Evolutionary conservation across 495 filamentous ascomycete species (phyloP).

Genomic region (Aspergillus sparsus): DNA sequence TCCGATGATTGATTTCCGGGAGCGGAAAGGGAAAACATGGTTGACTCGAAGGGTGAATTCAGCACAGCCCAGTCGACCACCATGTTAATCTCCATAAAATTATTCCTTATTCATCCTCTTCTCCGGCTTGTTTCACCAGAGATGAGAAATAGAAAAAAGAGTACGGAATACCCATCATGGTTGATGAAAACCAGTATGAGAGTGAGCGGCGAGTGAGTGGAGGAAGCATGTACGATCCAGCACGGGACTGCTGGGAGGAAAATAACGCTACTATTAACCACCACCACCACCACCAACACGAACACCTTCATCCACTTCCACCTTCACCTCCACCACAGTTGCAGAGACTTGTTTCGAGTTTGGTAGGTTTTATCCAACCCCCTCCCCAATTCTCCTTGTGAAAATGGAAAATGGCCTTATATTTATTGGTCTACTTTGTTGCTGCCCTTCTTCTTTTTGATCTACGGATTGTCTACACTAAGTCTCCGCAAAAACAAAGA

Average conservation of each 20-base stretch:
- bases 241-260: slow-evolving; percentile 39
- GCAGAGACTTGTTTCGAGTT: slow-evolving; percentile 7
- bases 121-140: background rate
- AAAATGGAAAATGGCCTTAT: background rate
- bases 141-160: background rate
- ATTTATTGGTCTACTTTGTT: background rate
- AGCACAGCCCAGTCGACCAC: slow-evolving; percentile 1
- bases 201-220: slow-evolving; percentile 12
- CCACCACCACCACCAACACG: background rate
- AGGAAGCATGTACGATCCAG: slow-evolving; percentile 45
- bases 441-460: background rate
- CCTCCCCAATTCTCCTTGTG: background rate
- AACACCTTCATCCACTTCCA: background rate
- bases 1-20: slow-evolving; percentile 17
- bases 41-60: slow-evolving; percentile 11
- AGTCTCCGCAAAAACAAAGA: too few species aligned
- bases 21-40: slow-evolving; percentile 25
- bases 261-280: slow-evolving; percentile 1
- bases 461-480: too few species aligned
- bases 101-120: background rate
- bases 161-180: slow-evolving; percentile 11
- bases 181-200: slow-evolving; percentile 8
- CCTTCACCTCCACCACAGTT: background rate
- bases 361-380: slow-evolving; percentile 17
- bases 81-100: background rate